phyloP scores from a whole-genome alignment of 129 eudicot species.

The Silybum marianum region DNA sequence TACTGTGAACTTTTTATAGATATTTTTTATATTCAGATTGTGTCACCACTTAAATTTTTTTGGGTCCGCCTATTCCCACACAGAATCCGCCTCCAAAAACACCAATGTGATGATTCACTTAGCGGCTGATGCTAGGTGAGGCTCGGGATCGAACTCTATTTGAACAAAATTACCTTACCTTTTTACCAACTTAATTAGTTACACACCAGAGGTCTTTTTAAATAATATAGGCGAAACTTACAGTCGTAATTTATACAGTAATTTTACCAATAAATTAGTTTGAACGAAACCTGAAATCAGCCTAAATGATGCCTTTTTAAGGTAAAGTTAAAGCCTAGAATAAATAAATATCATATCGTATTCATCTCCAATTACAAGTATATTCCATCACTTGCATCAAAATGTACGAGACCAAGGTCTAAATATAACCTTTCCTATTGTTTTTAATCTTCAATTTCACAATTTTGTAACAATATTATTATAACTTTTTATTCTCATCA shows the following conservation, averaged over 20 bases:
- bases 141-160: neutral
- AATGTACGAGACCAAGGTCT: slow-evolving; percentile 1
- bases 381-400: neutral
- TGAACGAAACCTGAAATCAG: no score
- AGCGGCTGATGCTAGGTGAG: neutral
- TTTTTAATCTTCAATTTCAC: neutral
- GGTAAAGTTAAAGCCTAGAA: neutral
- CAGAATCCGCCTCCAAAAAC: neutral
- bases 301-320: neutral
- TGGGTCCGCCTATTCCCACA: no score
- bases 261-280: no score
- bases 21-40: no score
- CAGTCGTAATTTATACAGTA: no score
- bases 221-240: neutral
- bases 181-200: no score
- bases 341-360: neutral
- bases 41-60: no score
- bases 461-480: no score
- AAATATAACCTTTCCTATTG: neutral
- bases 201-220: no score
- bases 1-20: no score
- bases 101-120: no score
- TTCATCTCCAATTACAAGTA: neutral
- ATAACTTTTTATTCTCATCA: neutral
- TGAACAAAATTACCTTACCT: no score